A percentile compares a stretch with the other conserved stretches of the same genome.
These are phyloP conservation scores for Naganishia cerealis DNA, from an alignment of 1,284 basidiomycete species.

Conservation along the genomic window DNA sequence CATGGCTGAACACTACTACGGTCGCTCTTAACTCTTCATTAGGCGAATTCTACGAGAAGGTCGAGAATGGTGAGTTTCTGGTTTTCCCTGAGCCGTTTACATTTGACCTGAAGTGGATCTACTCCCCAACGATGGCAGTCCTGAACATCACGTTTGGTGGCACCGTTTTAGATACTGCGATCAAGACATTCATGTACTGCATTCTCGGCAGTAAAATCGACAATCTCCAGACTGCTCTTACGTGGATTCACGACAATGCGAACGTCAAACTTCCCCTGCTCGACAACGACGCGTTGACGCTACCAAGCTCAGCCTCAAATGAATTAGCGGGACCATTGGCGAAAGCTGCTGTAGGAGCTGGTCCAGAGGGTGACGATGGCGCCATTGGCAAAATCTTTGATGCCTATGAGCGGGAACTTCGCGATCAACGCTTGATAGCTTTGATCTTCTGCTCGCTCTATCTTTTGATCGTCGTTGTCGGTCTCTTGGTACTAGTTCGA, in stretches of 20 bases:
- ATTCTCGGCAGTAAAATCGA: slow-evolving; percentile 84
- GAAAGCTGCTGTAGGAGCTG: slow-evolving; percentile 69
- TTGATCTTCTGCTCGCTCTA: slow-evolving; percentile 75
- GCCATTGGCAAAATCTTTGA: slow-evolving; percentile 71
- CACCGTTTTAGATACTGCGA: slow-evolving; percentile 74
- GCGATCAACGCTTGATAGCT: slow-evolving; percentile 81
- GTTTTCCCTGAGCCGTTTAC: not conserved
- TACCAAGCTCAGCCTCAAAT: slow-evolving; percentile 68
- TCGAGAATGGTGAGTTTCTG: slow-evolving; percentile 48
- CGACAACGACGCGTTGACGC: slow-evolving; percentile 69
- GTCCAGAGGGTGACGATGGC: slow-evolving; percentile 58
- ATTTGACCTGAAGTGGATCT: not conserved
- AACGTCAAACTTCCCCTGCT: slow-evolving; percentile 73
- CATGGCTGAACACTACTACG: slow-evolving; percentile 89
- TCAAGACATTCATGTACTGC: slow-evolving; percentile 84
- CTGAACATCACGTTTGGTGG: slow-evolving; percentile 74
- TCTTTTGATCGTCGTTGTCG: slow-evolving; percentile 53
- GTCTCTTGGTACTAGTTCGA: slow-evolving; percentile 46
- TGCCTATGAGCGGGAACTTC: slow-evolving; percentile 69
- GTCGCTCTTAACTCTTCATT: slow-evolving; percentile 70
- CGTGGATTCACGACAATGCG: slow-evolving; percentile 87
- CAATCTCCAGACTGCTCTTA: slow-evolving; percentile 80
- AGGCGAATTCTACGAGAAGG: slow-evolving; percentile 56
- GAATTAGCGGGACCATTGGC: slow-evolving; percentile 77
- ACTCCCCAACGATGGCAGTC: slow-evolving; percentile 40